These are phyloP conservation scores for Diaporthe ampelina DNA, from an alignment of 2,329 filamentous ascomycete genomes.

Conservation along the genomic window DNA sequence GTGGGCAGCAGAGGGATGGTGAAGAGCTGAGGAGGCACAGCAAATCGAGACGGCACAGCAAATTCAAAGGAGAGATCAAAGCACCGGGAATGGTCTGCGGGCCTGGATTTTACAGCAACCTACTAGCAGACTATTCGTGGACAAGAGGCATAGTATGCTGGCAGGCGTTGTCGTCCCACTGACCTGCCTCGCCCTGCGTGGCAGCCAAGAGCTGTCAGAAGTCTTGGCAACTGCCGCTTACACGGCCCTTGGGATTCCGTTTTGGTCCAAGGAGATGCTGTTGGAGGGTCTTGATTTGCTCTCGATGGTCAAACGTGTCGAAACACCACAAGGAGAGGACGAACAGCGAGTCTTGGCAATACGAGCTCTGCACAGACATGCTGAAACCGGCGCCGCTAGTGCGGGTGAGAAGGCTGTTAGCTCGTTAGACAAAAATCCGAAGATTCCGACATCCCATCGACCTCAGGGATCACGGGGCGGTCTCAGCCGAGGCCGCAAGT, in stretches of 20 bases:
- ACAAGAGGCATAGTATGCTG: background rate
- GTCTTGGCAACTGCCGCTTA: constrained; percentile 24
- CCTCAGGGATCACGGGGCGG: constrained; percentile 19
- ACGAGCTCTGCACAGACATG: constrained; percentile 35
- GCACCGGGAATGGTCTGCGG: background rate
- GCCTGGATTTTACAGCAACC: background rate
- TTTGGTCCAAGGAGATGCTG: background rate
- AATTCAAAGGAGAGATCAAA: too few relatives aligned
- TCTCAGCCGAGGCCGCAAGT: constrained; percentile 27
- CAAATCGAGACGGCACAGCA: too few relatives aligned
- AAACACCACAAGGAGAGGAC: constrained; percentile 24
- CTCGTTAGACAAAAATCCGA: constrained; percentile 21
- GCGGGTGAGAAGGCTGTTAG: constrained; percentile 18
- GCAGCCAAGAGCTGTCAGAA: constrained; percentile 37
- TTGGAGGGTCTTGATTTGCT: constrained; percentile 27
- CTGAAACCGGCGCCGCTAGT: constrained; percentile 25
- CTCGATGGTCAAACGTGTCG: constrained; percentile 1
- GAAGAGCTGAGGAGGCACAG: background rate
- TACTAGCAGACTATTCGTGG: background rate
- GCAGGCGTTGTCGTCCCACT: background rate
- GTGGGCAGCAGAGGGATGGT: background rate
- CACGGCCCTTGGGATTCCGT: background rate
- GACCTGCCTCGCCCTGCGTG: background rate
- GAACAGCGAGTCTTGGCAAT: constrained; percentile 32
- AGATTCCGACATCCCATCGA: background rate